phyloP scores from a whole-genome alignment of 495 filamentous ascomycete species.

The Aspergillus diversus region DNA sequence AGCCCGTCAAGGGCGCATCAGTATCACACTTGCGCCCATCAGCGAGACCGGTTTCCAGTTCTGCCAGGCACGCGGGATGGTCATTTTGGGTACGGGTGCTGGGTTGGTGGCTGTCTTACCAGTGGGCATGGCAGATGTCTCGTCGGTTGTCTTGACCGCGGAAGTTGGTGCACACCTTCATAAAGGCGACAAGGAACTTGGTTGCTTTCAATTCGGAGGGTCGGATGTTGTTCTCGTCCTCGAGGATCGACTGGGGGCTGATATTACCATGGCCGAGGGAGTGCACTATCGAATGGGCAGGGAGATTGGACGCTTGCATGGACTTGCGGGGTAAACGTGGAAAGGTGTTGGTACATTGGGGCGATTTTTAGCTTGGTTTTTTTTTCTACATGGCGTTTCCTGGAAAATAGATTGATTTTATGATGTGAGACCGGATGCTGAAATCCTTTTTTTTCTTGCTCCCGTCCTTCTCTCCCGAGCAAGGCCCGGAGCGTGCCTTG shows the following conservation, averaged over 20 bases:
- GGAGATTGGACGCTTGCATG: slow-evolving; percentile 7
- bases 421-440: no score
- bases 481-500: no score
- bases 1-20: neutral
- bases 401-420: no score
- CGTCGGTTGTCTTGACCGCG: slow-evolving; percentile 41
- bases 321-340: neutral
- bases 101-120: slow-evolving; percentile 43
- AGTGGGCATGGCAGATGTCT: slow-evolving; percentile 46
- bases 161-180: slow-evolving; percentile 28
- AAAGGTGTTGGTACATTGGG: no score
- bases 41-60: slow-evolving; percentile 13
- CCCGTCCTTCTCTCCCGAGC: no score
- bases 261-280: slow-evolving; percentile 1
- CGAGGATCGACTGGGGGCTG: slow-evolving; percentile 11
- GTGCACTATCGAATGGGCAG: slow-evolving; percentile 11
- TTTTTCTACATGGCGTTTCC: no score
- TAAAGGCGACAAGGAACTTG: slow-evolving; percentile 45
- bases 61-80: slow-evolving; percentile 4
- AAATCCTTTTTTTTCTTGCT: no score
- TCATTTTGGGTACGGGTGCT: slow-evolving; percentile 12
- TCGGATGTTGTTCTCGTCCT: slow-evolving; percentile 45
- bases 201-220: slow-evolving; percentile 48
- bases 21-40: neutral
- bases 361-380: no score